Percentiles rank a stretch among this genome's conserved stretches.
These are phyloP conservation scores for Fagopyrum tataricum DNA, from an alignment of 148 eudicot genomes.

Conservation along the genomic window DNA sequence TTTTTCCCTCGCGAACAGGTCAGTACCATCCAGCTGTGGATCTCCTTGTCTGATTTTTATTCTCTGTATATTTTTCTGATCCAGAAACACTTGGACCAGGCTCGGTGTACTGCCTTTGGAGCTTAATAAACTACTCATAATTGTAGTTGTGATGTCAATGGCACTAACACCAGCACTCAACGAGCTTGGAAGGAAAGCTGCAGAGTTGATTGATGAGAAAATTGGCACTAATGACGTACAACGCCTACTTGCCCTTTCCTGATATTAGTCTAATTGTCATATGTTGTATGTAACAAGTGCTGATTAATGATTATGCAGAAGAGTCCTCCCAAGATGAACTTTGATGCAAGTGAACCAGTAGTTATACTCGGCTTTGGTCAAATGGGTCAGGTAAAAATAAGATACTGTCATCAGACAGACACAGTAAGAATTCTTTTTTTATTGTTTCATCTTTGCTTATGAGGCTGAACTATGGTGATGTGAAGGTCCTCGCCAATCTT, in stretches of 20 bases:
- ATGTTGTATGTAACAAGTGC: not conserved
- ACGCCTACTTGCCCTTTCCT: not conserved
- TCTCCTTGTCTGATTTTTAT: not conserved
- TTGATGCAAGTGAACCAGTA: conserved; percentile 76
- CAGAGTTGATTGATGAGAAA: conserved; percentile 63
- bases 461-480: not conserved
- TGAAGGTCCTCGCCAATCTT: conserved; percentile 91
- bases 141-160: conserved; percentile 96
- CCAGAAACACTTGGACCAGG: conserved; percentile 35
- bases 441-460: not conserved
- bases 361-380: conserved; percentile 97
- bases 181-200: conserved; percentile 82
- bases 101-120: conserved; percentile 97
- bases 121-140: conserved; percentile 93
- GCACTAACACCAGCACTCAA: conserved; percentile 86
- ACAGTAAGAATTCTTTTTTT: not conserved
- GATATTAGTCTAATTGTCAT: not conserved
- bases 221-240: conserved; percentile 59
- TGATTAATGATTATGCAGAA: conserved; percentile 32
- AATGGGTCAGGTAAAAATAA: conserved; percentile 94
- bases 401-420: not conserved
- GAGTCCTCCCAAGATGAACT: conserved; percentile 43
- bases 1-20: conserved; percentile 91
- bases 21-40: conserved; percentile 14
- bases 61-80: conserved; percentile 12